These are phyloP conservation scores for Lanzia echinophila DNA, from an alignment of 2,329 filamentous ascomycete genomes.

Conservation along the genomic window DNA sequence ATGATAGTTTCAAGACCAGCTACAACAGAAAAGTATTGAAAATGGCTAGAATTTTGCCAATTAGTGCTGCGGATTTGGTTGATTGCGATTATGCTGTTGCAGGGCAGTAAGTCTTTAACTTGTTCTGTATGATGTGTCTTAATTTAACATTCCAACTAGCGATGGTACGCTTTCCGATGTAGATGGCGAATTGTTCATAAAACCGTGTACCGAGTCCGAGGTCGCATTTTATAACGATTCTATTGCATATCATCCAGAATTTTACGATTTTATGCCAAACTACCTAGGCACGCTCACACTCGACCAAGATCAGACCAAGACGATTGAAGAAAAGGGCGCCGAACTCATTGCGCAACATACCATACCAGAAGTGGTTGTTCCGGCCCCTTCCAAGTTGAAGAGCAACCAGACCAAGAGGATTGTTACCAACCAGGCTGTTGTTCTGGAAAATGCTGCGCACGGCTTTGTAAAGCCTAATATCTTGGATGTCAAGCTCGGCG, in stretches of 20 bases:
- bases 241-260: slow-evolving; percentile 57
- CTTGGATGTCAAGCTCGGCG: slow-evolving; percentile 85
- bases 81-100: slow-evolving; percentile 72
- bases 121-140: no score
- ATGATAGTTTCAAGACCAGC: slow-evolving; percentile 29
- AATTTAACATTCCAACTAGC: slow-evolving; percentile 48
- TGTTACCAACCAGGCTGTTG: slow-evolving; percentile 70
- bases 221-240: slow-evolving; percentile 81
- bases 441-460: slow-evolving; percentile 75
- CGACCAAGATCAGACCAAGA: slow-evolving; percentile 45
- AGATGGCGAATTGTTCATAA: slow-evolving; percentile 82
- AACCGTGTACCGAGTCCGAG: slow-evolving; percentile 82
- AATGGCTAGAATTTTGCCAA: slow-evolving; percentile 37
- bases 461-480: slow-evolving; percentile 84
- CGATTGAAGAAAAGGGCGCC: slow-evolving; percentile 45
- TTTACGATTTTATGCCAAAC: slow-evolving; percentile 74
- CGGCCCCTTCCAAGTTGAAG: slow-evolving; percentile 16
- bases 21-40: slow-evolving; percentile 16
- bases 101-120: slow-evolving; percentile 84
- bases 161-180: slow-evolving; percentile 84
- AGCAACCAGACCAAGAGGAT: slow-evolving; percentile 40
- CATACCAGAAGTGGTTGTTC: slow-evolving; percentile 19
- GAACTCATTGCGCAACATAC: slow-evolving; percentile 26
- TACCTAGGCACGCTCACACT: slow-evolving; percentile 76
- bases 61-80: slow-evolving; percentile 49